Evolutionary conservation across 1,284 basidiomycete species (phyloP), one percentile per base, ranked within the genome.

Genomic region (Cryptococcus deneoformans): DNA sequence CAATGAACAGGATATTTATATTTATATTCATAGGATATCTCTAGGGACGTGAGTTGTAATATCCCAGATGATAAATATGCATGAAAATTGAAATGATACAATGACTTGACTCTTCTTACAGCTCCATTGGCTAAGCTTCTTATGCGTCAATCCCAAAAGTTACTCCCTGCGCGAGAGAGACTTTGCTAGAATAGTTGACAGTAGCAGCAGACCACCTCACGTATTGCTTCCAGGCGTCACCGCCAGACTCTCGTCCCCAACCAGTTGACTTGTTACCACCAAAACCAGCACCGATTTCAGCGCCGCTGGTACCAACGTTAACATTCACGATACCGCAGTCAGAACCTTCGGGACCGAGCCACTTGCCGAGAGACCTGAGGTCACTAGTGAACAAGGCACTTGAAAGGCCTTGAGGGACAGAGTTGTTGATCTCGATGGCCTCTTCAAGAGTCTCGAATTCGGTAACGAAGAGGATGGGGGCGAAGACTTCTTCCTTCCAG

Each of bases 201-300:
- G 93, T 97, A 73, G 90, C 92, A 85, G 71, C 64, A 45, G 66
- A 69, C 74, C 74, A 76, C 49, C 74, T 57, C 39, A 75, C 72
- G 53, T 77, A 77, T 57, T 95, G 90, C 77, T 94, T 94, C 93
- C 93, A 97, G 29, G 93, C 89, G 77, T 97, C 93, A 48, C 93
- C 93, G 39, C 93, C 93, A 12, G 90, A 92, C 79, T 97, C 93
- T 56, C 93, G 85, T n/a, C 94, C 94, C 92, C 91, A 92, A 58
- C 80, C 68, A 20, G 70, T 72, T 1, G 66, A 67, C 52, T 70
- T 70, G 56, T 70, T 72, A 6, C 94, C 93, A 52, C 92, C 92
- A 70, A 96, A 96, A 0, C 88, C 90, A 7, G 87, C 87, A 52
- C 88, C 88, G 60, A 97, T 96, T 79, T 98, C 93, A 14, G 94